Base-by-base conservation (phyloP, 2,329 filamentous ascomycete genomes). In the Alternaria infectoria region DNA sequence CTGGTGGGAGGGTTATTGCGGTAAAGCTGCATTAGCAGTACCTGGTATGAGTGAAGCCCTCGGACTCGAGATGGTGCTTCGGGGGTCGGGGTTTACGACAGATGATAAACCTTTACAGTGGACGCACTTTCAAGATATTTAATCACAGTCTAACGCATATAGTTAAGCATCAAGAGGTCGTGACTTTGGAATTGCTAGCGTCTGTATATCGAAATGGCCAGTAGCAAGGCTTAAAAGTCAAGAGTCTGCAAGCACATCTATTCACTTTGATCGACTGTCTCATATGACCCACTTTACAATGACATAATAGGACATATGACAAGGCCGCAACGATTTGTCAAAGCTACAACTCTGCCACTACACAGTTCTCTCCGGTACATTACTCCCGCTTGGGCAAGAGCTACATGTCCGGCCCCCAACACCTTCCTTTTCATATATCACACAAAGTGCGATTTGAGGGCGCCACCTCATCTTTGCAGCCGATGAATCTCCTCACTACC, bases 1-100 rank as follows among this genome's bases (percentile, higher is more conserved):
- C 65, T 45, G 74, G 72, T 12, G 74, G 70, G 1, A 74, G 69
- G 62, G 52, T 76, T 54, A 62, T 75, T 19, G 70, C 66, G 36
- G 49, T 74, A 15, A 30, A 28, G 26, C 26, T 60, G 26, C n/a
- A 32, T 17, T 46, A 52, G 19, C 1, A 25, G 21, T 19, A 15
- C 19, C 8, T 12, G 9, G 1, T 11, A 15, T n/a, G 19, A 40
- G 19, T n/a, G 2, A n/a, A 25, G 21, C 49, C 49, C 23, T 49
- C 45, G 45, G 21, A 51, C 17, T 32, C 11, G 13, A 23, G 8
- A 36, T n/a, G 17, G 26, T 32, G 17, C 17, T 36, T 51, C 17
- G 28, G 19, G 49, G 12, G 12, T 21, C 13, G 26, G 11, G 4
- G 4, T 10, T 23, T 9, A 15, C 6, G 12, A 21, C n/a, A 6